Conservation (phyloP, 2,329 filamentous ascomycete species). For the Lachnellula willkommii region DNA sequence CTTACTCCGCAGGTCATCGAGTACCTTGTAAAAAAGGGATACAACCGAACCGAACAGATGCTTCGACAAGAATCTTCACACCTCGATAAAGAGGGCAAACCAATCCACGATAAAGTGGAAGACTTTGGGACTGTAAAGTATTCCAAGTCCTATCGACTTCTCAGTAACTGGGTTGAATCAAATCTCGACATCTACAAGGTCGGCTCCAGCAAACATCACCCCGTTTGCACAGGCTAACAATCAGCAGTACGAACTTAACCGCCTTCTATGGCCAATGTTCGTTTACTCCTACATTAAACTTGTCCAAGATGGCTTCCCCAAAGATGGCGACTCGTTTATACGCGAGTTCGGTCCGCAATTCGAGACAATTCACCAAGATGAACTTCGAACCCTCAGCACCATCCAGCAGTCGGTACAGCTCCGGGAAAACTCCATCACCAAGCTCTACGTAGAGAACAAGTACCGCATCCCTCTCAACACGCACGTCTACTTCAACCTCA, state of each 20-base stretch:
- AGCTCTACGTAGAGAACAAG: constrained; percentile 77
- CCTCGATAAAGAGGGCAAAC: constrained; percentile 73
- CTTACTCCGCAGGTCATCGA: constrained; percentile 65
- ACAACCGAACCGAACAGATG: constrained; percentile 85
- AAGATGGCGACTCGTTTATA: constrained; percentile 71
- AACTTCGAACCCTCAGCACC: constrained; percentile 68
- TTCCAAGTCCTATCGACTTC: constrained; percentile 63
- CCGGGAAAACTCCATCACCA: constrained; percentile 68
- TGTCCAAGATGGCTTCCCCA: constrained; percentile 63
- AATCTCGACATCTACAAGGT: constrained; percentile 93
- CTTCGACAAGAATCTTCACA: constrained; percentile 86
- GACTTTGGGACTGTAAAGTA: constrained; percentile 74
- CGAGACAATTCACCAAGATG: constrained; percentile 71
- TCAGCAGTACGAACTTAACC: constrained; percentile 71
- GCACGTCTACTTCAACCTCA: constrained; percentile 73
- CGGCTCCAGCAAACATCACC: constrained; percentile 20
- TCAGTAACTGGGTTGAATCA: constrained; percentile 82
- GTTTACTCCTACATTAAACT: constrained; percentile 88
- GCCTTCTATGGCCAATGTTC: constrained; percentile 88
- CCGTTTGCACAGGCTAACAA: neutral
- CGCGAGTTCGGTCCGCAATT: constrained; percentile 63
- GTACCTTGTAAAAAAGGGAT: constrained; percentile 92
- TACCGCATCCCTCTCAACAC: constrained; percentile 88
- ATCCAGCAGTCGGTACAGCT: constrained; percentile 75
- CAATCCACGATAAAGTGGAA: constrained; percentile 60